Evolutionary conservation across 2,329 filamentous ascomycete species (phyloP).

Genomic region (Pyrenophora tritici-repentis): DNA sequence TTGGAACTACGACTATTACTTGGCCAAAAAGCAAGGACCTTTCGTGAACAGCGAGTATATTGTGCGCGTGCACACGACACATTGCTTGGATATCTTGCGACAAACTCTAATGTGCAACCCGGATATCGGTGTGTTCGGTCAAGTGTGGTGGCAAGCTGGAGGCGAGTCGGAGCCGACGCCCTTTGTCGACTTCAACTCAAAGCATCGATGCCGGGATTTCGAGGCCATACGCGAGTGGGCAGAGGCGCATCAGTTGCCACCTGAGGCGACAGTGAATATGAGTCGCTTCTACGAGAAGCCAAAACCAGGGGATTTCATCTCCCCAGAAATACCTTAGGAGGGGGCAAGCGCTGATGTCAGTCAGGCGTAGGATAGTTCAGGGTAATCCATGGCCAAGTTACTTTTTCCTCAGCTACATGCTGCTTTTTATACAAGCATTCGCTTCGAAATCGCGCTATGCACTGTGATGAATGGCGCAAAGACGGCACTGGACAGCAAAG

Average conservation of each 20-base stretch:
- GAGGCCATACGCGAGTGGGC: slow-evolving; percentile 61
- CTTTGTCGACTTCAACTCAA: slow-evolving; percentile 67
- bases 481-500: no score
- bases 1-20: slow-evolving; percentile 66
- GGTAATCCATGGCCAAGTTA: slow-evolving; percentile 6
- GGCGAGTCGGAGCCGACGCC: slow-evolving; percentile 53
- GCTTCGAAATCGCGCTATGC: background rate
- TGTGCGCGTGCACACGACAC: slow-evolving; percentile 60
- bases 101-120: slow-evolving; percentile 68
- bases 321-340: slow-evolving; percentile 34
- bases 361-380: slow-evolving; percentile 5
- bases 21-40: slow-evolving; percentile 54
- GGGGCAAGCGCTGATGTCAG: slow-evolving; percentile 16
- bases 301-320: slow-evolving; percentile 37
- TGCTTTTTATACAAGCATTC: background rate
- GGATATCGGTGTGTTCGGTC: slow-evolving; percentile 64
- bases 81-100: slow-evolving; percentile 65
- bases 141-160: slow-evolving; percentile 61
- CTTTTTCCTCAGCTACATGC: background rate
- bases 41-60: slow-evolving; percentile 63
- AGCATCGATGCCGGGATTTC: slow-evolving; percentile 64
- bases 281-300: slow-evolving; percentile 52
- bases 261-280: slow-evolving; percentile 46
- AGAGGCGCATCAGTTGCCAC: slow-evolving; percentile 56
- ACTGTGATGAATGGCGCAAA: background rate